Conservation (phyloP, 306 rosid genomes). For the Vicia villosa region DNA sequence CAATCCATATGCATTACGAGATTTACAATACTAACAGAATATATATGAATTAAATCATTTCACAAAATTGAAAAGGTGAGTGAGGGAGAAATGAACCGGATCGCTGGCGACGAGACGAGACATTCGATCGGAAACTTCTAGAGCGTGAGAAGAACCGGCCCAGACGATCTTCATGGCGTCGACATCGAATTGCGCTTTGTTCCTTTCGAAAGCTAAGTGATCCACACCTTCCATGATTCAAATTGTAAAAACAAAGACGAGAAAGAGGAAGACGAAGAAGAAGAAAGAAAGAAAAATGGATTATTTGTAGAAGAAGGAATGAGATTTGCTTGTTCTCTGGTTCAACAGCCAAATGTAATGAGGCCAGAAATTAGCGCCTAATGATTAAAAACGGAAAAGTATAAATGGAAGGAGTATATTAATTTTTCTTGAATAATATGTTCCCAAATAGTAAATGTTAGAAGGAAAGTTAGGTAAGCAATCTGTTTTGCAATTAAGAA, state of each 20-base stretch:
- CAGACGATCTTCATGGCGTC: constrained; percentile 89
- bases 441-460: too few relatives aligned
- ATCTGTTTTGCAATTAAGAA: too few relatives aligned
- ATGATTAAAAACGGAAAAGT: too few relatives aligned
- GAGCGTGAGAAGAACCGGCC: constrained; percentile 76
- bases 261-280: not conserved
- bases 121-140: constrained; percentile 75
- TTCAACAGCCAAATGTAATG: constrained; percentile 32
- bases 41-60: too few relatives aligned
- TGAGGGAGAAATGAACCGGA: constrained; percentile 50
- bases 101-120: constrained; percentile 87
- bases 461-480: too few relatives aligned
- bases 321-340: not conserved
- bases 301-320: not conserved
- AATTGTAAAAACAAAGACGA: not conserved
- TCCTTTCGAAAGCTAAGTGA: constrained; percentile 75
- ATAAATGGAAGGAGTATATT: too few relatives aligned
- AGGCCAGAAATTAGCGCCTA: not conserved
- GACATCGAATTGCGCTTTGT: constrained; percentile 74
- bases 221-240: constrained; percentile 59
- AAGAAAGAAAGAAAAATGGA: too few relatives aligned
- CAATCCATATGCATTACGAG: constrained; percentile 1
- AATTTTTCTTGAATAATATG: too few relatives aligned
- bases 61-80: not conserved
- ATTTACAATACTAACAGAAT: too few relatives aligned